These are phyloP conservation scores for Aspergillus pseudotamarii DNA, from an alignment of 2,329 filamentous ascomycete species.

Conservation along the genomic window DNA sequence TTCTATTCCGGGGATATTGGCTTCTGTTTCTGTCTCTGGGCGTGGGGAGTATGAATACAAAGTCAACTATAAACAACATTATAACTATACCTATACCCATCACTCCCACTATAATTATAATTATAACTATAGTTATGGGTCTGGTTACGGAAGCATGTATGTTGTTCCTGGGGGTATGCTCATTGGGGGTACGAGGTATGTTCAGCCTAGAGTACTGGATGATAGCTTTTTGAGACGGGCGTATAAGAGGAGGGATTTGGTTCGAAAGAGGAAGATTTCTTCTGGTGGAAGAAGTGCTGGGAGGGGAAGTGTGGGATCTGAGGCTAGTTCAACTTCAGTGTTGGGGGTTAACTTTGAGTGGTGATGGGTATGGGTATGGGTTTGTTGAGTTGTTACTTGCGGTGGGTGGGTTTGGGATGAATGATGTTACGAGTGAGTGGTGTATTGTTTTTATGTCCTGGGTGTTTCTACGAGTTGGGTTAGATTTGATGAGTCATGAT, in stretches of 20 bases:
- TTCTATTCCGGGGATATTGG: slow-evolving; percentile 8
- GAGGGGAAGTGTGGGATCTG: not conserved
- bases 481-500: not conserved
- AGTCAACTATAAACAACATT: not conserved
- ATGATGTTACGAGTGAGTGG: not conserved
- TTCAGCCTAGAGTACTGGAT: slow-evolving; percentile 3
- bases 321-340: not conserved
- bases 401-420: no score
- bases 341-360: not conserved
- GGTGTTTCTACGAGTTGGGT: not conserved
- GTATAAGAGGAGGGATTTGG: slow-evolving; percentile 14
- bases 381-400: no score
- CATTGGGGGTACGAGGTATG: no score
- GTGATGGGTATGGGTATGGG: no score
- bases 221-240: slow-evolving; percentile 16
- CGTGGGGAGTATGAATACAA: no score
- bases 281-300: not conserved
- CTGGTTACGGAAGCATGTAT: not conserved
- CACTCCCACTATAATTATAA: not conserved
- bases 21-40: not conserved
- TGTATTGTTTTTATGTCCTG: not conserved
- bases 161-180: not conserved
- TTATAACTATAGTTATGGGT: not conserved
- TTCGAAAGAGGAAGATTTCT: not conserved
- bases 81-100: not conserved